Base-by-base conservation (phyloP, 2,329 filamentous ascomycete species). In the Cordyceps farinosa region DNA sequence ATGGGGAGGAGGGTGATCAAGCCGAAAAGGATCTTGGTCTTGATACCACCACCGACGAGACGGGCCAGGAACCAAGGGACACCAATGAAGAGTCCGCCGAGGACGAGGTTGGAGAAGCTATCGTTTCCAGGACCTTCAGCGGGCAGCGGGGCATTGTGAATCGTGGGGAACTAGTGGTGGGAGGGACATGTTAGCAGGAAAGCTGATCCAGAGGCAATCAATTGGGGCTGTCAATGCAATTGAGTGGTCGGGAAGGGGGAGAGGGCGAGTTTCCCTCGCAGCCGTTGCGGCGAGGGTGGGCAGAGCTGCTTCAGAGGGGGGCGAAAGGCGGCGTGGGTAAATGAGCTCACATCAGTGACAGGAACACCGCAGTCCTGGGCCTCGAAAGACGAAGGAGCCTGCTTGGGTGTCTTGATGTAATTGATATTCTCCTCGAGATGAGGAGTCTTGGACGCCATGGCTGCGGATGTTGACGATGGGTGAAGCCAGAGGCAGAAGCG, bases 101-200 rank as follows among this genome's bases (percentile, higher is more conserved):
- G 87, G 70, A 90, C 78, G 70, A 82, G 79, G 80, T 95, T 96
- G 79, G 89, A 93, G 87, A 98, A 99, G 77, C 82, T 88, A 69
- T 96, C 92, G 76, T 85, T 87, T 68, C 92, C 90, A 58, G 92
- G 81, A 57, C 87, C 91, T 76, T 99, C 95, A 68, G 93, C 94
- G 44, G 95, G 95, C 50, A 98, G 87, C 68, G 95, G 92, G 55
- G 88, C 91, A 86, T 98, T 98, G 75, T 96, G 91, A 80, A 98
- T 98, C 66, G 92, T 96, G 73, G 65, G 69, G 64, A 66, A 74
- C 74, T 75, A 59, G 13, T 58, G 53, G 55, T 65, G 65, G 36
- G 13, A 44, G n/a, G 15, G 30, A 4, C 40, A 13, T 15, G 29
- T 53, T 52, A 53, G 50, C 40, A 32, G 22, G 40, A 36, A n/a